These are phyloP conservation scores for Nematocida parisii DNA, from an alignment of 371 early-diverging fungal genomes.

Conservation along the genomic window DNA sequence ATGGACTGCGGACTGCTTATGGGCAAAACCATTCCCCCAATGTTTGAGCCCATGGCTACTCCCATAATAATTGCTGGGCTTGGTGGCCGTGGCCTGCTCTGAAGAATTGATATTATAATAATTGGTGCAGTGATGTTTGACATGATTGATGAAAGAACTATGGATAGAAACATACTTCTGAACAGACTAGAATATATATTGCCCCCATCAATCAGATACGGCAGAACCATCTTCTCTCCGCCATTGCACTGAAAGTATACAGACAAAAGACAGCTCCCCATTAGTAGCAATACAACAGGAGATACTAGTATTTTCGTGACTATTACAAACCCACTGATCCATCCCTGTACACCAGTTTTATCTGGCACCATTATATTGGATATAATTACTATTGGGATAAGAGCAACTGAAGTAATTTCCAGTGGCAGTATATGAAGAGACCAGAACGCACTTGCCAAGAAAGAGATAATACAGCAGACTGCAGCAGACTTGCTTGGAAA, in stretches of 20 bases:
- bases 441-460: conserved; percentile 34
- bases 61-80: conserved; percentile 27
- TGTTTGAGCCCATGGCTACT: conserved; percentile 33
- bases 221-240: conserved; percentile 30
- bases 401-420: conserved; percentile 23
- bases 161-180: conserved; percentile 26
- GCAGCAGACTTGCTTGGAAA: not conserved
- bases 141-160: conserved; percentile 51
- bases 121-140: conserved; percentile 53
- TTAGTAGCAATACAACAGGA: conserved; percentile 30
- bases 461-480: conserved; percentile 8
- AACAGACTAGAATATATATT: conserved; percentile 4
- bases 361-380: conserved; percentile 22
- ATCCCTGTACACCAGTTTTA: not conserved
- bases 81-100: not conserved
- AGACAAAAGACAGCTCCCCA: conserved; percentile 55
- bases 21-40: conserved; percentile 56
- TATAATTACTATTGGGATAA: conserved; percentile 28
- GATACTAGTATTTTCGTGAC: conserved; percentile 12
- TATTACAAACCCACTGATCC: not conserved
- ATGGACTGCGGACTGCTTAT: conserved; percentile 58
- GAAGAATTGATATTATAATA: conserved; percentile 44
- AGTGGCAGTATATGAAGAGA: conserved; percentile 32
- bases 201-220: conserved; percentile 31
- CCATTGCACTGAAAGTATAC: conserved; percentile 39